phyloP scores from a whole-genome alignment of 2,329 filamentous ascomycete genomes.

The Tolypocladium nubicola region DNA sequence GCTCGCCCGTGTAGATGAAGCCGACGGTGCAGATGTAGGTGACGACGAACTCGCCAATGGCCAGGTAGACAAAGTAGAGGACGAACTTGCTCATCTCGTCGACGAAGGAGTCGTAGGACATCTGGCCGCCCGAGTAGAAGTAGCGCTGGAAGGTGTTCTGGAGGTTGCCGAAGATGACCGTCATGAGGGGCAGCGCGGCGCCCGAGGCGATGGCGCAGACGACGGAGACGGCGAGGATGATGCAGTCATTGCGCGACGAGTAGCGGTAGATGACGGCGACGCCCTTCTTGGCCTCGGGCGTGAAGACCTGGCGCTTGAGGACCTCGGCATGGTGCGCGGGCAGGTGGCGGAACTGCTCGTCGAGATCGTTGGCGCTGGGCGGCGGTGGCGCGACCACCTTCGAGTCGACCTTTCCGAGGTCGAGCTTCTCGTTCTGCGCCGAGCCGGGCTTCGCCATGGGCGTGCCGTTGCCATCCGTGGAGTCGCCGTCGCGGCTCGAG shows the following conservation, averaged over 20 bases:
- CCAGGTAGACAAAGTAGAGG: constrained; percentile 79
- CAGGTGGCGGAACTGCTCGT: constrained; percentile 51
- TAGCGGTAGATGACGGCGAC: constrained; percentile 59
- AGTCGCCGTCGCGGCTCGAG: constrained; percentile 1
- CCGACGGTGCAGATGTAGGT: constrained; percentile 74
- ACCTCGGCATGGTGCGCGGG: constrained; percentile 55
- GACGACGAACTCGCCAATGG: constrained; percentile 66
- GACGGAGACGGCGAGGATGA: constrained; percentile 50
- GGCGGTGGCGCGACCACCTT: constrained; percentile 12
- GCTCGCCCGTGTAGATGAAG: constrained; percentile 81
- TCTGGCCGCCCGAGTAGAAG: constrained; percentile 33
- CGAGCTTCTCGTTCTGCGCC: neutral
- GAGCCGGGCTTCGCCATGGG: neutral
- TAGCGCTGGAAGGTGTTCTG: constrained; percentile 61
- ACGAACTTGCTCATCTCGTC: constrained; percentile 51
- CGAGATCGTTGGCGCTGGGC: constrained; percentile 24
- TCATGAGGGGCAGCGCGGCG: constrained; percentile 70
- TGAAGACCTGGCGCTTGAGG: constrained; percentile 57
- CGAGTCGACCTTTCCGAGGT: constrained; percentile 8
- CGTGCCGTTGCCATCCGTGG: constrained; percentile 3
- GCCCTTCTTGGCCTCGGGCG: constrained; percentile 53
- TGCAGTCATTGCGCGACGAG: constrained; percentile 51
- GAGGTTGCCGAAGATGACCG: constrained; percentile 68
- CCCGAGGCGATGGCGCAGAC: constrained; percentile 62
- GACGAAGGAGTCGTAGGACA: constrained; percentile 46